Evolutionary conservation across 352 stramenopile species (phyloP), one percentile per base, ranked within the genome.

Genomic region (Pythium aquatile): DNA sequence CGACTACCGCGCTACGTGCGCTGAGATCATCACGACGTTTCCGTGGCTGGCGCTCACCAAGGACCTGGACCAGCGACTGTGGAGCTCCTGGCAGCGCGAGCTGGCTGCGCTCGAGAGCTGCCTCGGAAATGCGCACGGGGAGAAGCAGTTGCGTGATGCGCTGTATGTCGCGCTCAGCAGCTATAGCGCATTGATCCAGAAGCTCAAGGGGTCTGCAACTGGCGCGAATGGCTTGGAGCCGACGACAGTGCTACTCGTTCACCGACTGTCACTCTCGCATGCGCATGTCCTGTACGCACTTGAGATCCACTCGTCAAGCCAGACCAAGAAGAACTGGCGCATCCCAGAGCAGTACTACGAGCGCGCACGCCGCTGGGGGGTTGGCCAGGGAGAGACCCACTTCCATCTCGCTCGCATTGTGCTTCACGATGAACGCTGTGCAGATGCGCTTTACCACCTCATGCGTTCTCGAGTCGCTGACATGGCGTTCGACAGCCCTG

Each of bases 71-170:
- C 69, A 86, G 39, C 73, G 73, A 3, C 66, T 93, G 9, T 93
- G 83, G 83, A 74, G 56, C 54, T 87, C 68, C 57, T 93, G 81
- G 81, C 87, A 91, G 59, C 73, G 75, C 2, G 70, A 88, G 33
- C 77, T 93, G 7, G 69, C 74, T 3, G 55, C 40, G 0, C 63
- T 85, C 7, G 70, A 82, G 55, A 39, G n/a, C 3, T 47, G 52
- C 7, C 26, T 72, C 44, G 16, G 47, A 28, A 61, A 53, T 29
- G 47, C 32, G 35, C 29, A 47, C 14, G 58, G 33, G 17, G 51
- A 67, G 48, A 61, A 24, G 28, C 61, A 68, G 29, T 33, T 78
- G 14, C 57, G 53, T 3, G 54, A 74, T n/a, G 55, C 68, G 7
- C 39, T 68, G 29, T 64, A 62, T 30, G 44, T 66, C 3, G 65